Evolutionary conservation across 1,139 yeast genomes (phyloP).

Genomic region (Spencermartinsiella ligniputridi): DNA sequence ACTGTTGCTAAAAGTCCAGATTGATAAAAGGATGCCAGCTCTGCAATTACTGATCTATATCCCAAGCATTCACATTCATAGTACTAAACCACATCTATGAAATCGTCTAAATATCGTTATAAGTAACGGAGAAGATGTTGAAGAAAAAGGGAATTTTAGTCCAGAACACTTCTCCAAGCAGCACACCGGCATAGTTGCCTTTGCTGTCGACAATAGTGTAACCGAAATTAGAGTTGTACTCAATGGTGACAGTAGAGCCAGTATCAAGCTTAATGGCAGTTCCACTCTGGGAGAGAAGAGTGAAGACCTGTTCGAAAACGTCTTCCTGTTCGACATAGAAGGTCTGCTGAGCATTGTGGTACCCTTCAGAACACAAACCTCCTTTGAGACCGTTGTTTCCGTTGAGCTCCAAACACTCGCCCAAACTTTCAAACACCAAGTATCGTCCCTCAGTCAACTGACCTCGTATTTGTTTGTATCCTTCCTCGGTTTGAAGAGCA

Average conservation of each 20-base stretch:
- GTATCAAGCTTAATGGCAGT: not conserved
- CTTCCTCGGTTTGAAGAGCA: conserved; percentile 22
- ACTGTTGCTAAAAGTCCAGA: too few relatives aligned
- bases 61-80: too few relatives aligned
- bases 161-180: conserved; percentile 1
- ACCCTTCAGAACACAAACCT: not conserved
- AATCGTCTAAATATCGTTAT: not conserved
- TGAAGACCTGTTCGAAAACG: not conserved
- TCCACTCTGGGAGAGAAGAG: not conserved
- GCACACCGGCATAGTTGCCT: not conserved
- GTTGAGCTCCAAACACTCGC: conserved; percentile 8
- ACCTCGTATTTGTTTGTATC: conserved; percentile 24
- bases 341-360: not conserved
- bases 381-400: not conserved
- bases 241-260: not conserved
- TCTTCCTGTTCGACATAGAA: conserved; percentile 1
- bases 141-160: conserved; percentile 7
- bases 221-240: not conserved
- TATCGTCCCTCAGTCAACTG: conserved; percentile 27
- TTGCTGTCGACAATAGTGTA: not conserved
- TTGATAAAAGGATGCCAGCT: too few relatives aligned
- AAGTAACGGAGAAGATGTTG: conserved; percentile 15
- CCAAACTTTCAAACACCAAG: conserved; percentile 15
- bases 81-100: too few relatives aligned
- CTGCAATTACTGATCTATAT: too few relatives aligned